These are phyloP conservation scores for Inga laurina DNA, from an alignment of 306 rosid species.

Conservation along the genomic window DNA sequence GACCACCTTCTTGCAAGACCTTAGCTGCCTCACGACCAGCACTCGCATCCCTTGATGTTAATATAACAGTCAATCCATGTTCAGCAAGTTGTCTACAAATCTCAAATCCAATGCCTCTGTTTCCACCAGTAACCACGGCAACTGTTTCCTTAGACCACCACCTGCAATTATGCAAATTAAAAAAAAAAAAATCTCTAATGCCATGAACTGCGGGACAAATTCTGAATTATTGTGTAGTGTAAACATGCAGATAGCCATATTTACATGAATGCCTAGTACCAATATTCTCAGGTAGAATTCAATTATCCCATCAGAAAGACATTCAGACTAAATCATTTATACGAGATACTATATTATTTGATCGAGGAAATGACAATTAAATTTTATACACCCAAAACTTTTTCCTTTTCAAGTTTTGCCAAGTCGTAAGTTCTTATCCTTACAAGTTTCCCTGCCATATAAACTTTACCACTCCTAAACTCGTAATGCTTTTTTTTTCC, in stretches of 20 bases:
- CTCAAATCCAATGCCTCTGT: slow-evolving; percentile 95
- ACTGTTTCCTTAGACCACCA: slow-evolving; percentile 95
- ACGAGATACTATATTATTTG: background rate
- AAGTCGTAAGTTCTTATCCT: background rate
- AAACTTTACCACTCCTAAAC: background rate
- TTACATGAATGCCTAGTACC: background rate
- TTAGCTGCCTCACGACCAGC: slow-evolving; percentile 85
- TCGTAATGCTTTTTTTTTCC: background rate
- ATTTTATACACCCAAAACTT: background rate
- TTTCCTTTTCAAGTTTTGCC: background rate
- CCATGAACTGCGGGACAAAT: background rate
- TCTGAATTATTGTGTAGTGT: background rate
- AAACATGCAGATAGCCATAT: background rate
- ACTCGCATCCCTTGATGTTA: slow-evolving; percentile 76
- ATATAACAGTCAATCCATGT: slow-evolving; percentile 76
- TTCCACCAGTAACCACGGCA: slow-evolving; percentile 88
- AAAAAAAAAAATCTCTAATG: background rate
- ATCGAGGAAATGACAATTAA: background rate
- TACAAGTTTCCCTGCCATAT: background rate
- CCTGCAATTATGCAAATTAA: slow-evolving; percentile 38
- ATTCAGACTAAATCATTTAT: background rate
- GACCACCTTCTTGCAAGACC: slow-evolving; percentile 87
- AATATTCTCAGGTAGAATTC: background rate
- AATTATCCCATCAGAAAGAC: background rate
- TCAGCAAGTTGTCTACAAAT: slow-evolving; percentile 74